Evolutionary conservation across 768 basidiomycete genomes (phyloP), one percentile per base, ranked within the genome.

Genomic region (Hypsizygus marmoreus): DNA sequence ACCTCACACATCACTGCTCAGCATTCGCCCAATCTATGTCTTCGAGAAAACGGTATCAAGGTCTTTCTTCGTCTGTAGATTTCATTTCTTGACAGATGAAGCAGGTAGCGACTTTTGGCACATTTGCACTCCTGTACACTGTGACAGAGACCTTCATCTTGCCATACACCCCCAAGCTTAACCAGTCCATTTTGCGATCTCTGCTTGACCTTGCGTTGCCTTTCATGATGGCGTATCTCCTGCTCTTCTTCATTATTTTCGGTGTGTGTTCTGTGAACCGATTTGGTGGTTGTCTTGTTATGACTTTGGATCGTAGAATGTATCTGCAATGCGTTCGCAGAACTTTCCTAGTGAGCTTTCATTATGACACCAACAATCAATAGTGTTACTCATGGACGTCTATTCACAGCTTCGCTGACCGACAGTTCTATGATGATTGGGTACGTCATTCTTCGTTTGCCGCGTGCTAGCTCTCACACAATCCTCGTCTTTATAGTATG

Each of bases 401-500:
- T 35, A 29, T 46, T 17, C 46, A 32, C 51, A 92, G 91, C 63
- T 99, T 99, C 60, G 91, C 92, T n/a, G 95, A 99, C 63, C 77
- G 95, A 35, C 88, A 92, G 54, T 99, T 98, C 66, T 99, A 98
- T 62, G 91, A 94, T 67, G 95, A 97, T 64, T 97, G 95, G 91
- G 86, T 87, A 64, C 20, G 70, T 60, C 23, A 30, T 35, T 28
- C 14, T 35, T 25, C 23, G 3, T 44, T n/a, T n/a, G n/a, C n/a
- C n/a, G n/a, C n/a, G n/a, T n/a, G n/a, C 4, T 30, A n/a, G 22
- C 23, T 22, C 9, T 14, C 31, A 13, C n/a, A 20, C 17, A n/a
- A 43, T 31, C 16, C 22, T 49, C 35, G 22, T 16, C 23, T 46
- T 24, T 34, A 11, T 43, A 58, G 52, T 59, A 54, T 47, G 52